Evolutionary conservation across 73 alveolate species (phyloP).

Genomic region (Symbiodinium natans): DNA sequence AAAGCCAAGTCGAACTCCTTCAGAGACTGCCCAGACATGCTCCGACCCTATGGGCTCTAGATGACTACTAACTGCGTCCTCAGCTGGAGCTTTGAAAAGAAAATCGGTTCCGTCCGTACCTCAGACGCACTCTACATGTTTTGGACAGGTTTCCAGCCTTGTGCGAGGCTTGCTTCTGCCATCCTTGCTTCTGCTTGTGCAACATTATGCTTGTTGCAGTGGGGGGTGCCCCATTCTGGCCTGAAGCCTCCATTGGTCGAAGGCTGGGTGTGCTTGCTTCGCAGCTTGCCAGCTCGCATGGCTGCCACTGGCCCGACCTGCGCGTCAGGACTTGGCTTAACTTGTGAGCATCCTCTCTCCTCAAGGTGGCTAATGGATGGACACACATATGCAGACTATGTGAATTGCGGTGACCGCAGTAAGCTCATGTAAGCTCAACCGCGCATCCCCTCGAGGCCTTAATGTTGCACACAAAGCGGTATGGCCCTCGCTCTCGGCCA

Average conservation of each 20-base stretch:
- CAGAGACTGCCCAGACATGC: too few species aligned
- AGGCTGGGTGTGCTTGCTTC: slow-evolving; percentile 7
- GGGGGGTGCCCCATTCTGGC: not conserved
- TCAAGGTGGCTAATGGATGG: too few species aligned
- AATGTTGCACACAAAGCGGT: not conserved
- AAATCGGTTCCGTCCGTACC: not conserved
- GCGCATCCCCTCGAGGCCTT: not conserved
- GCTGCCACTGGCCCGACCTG: not conserved
- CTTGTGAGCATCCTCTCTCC: too few species aligned
- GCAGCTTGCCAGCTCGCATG: slow-evolving; percentile 8
- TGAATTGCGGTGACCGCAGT: too few species aligned
- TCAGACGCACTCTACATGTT: too few species aligned
- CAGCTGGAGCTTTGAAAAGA: not conserved
- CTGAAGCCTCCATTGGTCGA: not conserved
- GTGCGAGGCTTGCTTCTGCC: too few species aligned
- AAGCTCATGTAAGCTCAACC: too few species aligned
- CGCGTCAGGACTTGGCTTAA: not conserved
- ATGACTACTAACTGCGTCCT: too few species aligned
- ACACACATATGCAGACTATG: too few species aligned
- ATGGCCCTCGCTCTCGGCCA: not conserved
- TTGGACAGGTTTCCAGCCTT: too few species aligned
- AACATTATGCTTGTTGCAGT: not conserved
- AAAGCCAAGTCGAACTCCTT: not conserved
- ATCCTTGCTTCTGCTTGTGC: too few species aligned
- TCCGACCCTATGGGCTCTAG: too few species aligned